These are phyloP conservation scores for Torulaspora indica DNA, from an alignment of 805 yeast species.

Conservation along the genomic window DNA sequence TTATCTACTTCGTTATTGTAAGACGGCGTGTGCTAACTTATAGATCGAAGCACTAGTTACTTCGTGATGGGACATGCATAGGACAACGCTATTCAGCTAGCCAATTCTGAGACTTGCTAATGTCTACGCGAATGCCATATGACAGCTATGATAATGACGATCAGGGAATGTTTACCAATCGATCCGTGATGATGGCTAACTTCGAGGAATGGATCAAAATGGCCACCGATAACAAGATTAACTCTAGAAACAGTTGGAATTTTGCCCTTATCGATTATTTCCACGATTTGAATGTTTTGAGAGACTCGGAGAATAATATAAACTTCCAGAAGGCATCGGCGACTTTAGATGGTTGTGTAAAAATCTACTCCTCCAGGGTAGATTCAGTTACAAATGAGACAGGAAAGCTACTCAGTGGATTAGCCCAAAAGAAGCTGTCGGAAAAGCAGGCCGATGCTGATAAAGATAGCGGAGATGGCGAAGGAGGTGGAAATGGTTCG, in stretches of 20 bases:
- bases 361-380: slow-evolving; percentile 84
- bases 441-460: slow-evolving; percentile 16
- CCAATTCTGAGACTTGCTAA: slow-evolving; percentile 4
- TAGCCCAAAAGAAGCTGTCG: slow-evolving; percentile 44
- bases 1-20: not conserved
- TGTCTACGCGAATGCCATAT: slow-evolving; percentile 20
- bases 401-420: slow-evolving; percentile 72
- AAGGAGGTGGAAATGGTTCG: slow-evolving; percentile 21
- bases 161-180: slow-evolving; percentile 32
- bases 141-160: slow-evolving; percentile 25
- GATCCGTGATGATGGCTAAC: slow-evolving; percentile 45
- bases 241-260: slow-evolving; percentile 81
- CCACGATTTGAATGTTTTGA: slow-evolving; percentile 69
- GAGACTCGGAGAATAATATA: slow-evolving; percentile 69
- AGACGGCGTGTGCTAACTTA: not conserved
- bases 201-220: slow-evolving; percentile 79
- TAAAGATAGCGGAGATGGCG: slow-evolving; percentile 22
- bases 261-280: slow-evolving; percentile 89
- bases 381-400: slow-evolving; percentile 92
- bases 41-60: not conserved
- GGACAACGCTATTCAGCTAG: not conserved
- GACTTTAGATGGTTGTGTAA: slow-evolving; percentile 90
- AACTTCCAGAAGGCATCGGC: slow-evolving; percentile 90
- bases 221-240: slow-evolving; percentile 81
- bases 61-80: not conserved